Evolutionary conservation across 2,329 filamentous ascomycete species (phyloP).

Genomic region (Colletotrichum lupini): DNA sequence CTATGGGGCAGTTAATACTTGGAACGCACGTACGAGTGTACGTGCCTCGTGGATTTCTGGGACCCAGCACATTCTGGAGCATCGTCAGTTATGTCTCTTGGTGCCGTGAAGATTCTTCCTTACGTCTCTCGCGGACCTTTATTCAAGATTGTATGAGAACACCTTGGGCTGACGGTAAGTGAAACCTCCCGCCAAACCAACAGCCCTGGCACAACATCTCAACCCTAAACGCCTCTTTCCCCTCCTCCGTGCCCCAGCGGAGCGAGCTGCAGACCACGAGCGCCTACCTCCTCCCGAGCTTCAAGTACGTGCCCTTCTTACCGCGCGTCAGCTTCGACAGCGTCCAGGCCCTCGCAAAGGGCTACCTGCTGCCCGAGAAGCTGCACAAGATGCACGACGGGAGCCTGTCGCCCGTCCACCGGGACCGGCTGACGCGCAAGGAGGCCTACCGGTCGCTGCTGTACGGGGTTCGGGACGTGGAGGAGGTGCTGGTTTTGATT

Average conservation of each 20-base stretch:
- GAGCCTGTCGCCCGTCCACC: conserved; percentile 65
- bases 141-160: background rate
- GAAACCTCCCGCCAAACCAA: conserved; percentile 9
- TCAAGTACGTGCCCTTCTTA: conserved; percentile 81
- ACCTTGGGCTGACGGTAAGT: conserved; percentile 47
- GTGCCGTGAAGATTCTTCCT: no score
- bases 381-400: conserved; percentile 71
- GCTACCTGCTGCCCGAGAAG: conserved; percentile 71
- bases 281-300: conserved; percentile 83
- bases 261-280: conserved; percentile 66
- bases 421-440: conserved; percentile 62
- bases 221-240: conserved; percentile 80
- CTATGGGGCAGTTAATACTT: no score
- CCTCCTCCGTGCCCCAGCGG: conserved; percentile 61
- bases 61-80: no score
- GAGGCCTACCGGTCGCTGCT: conserved; percentile 64
- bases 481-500: conserved; percentile 81
- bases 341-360: conserved; percentile 69
- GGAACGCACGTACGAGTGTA: background rate
- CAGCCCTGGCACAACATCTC: conserved; percentile 88
- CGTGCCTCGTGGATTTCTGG: no score
- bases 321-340: conserved; percentile 69
- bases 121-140: no score
- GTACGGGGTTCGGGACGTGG: conserved; percentile 67
- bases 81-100: background rate